phyloP scores from a whole-genome alignment of 352 stramenopile species.

The Aphanomyces cochlioides region DNA sequence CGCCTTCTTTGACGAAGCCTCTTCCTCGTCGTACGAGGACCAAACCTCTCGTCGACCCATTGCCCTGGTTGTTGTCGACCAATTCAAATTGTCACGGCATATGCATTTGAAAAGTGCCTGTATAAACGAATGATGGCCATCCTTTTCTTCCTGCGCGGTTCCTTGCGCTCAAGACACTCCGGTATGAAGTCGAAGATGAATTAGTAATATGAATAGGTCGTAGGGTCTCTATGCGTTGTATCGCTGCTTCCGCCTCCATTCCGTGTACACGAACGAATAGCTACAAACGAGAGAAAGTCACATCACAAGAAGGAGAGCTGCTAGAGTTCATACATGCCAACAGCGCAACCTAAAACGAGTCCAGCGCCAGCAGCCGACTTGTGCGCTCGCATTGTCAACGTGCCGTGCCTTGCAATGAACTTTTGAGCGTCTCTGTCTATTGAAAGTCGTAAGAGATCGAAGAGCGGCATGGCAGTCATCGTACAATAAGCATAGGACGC shows the following conservation, averaged over 20 bases:
- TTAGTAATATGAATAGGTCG: too few species aligned
- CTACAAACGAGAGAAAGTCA: not conserved
- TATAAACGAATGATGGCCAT: too few species aligned
- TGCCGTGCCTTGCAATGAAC: not conserved
- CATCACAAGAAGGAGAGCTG: too few species aligned
- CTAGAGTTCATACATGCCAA: conserved; percentile 7
- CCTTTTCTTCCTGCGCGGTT: too few species aligned
- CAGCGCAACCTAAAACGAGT: not conserved
- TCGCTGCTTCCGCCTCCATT: not conserved
- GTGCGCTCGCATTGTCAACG: conserved; percentile 11
- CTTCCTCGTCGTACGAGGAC: conserved; percentile 62
- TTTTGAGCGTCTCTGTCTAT: conserved; percentile 8
- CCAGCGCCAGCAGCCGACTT: conserved; percentile 7
- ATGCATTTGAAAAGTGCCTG: too few species aligned
- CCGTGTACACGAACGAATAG: not conserved
- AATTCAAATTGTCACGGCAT: too few species aligned
- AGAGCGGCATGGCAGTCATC: not conserved
- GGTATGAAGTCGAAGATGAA: too few species aligned
- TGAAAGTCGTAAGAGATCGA: not conserved
- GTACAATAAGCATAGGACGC: conserved; percentile 2
- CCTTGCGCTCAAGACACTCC: too few species aligned
- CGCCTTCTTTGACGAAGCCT: conserved; percentile 28
- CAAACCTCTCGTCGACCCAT: conserved; percentile 81
- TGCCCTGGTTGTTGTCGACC: not conserved
- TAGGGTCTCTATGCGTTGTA: not conserved